A percentile compares a stretch with the other conserved stretches of the same genome.
Conservation (phyloP, 1,284 basidiomycete species). For the Phylloporus sp. region DNA sequence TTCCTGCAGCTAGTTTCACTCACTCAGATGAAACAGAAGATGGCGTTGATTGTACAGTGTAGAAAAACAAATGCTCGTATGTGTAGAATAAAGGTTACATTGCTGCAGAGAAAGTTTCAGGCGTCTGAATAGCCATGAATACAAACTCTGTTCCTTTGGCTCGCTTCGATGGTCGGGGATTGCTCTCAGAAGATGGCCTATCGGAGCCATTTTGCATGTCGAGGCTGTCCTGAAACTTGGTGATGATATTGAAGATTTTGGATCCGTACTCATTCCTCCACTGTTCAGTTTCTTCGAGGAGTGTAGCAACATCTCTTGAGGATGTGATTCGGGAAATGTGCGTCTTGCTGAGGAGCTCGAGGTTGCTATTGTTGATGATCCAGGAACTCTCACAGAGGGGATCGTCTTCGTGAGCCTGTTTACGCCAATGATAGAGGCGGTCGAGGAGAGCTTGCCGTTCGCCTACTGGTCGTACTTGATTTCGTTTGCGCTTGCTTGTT, state of each 20-base stretch:
- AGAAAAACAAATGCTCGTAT: too few relatives aligned
- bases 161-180: too few relatives aligned
- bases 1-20: conserved; percentile 8
- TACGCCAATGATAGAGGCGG: too few relatives aligned
- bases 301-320: background rate
- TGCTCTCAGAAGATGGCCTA: too few relatives aligned
- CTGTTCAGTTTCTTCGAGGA: background rate
- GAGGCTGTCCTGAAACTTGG: background rate
- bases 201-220: too few relatives aligned
- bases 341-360: conserved; percentile 3
- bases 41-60: too few relatives aligned
- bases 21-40: background rate
- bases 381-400: background rate
- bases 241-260: background rate
- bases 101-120: background rate
- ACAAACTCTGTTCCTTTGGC: background rate
- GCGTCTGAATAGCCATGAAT: background rate
- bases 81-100: background rate
- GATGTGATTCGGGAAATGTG: background rate
- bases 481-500: too few relatives aligned
- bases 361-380: background rate
- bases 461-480: too few relatives aligned
- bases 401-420: background rate
- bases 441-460: too few relatives aligned
- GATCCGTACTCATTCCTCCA: background rate